Percentiles rank a stretch among this genome's conserved stretches.
Evolutionary conservation across 169 alveolate species (phyloP).

Genomic region (Plasmodium gallinaceum): DNA sequence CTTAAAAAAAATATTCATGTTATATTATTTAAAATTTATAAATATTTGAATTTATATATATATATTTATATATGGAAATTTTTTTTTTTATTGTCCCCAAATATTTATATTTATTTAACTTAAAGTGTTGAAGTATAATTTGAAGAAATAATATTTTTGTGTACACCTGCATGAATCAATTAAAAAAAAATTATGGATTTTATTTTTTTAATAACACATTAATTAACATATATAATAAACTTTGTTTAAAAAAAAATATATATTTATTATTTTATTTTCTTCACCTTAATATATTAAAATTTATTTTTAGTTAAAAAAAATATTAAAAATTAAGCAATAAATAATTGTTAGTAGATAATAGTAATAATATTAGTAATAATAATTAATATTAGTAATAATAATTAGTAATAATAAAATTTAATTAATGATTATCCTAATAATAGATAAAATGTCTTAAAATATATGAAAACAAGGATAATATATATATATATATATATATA

Average conservation of each 20-base stretch:
- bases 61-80: no score
- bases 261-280: not conserved
- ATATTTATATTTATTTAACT: not conserved
- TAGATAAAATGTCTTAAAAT: no score
- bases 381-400: no score
- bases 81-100: constrained; percentile 1
- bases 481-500: no score
- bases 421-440: no score
- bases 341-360: not conserved
- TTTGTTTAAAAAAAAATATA: not conserved
- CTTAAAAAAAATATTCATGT: constrained; percentile 15
- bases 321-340: not conserved
- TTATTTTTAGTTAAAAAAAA: not conserved
- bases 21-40: constrained; percentile 13
- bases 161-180: constrained; percentile 12
- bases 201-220: constrained; percentile 6
- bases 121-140: constrained; percentile 8
- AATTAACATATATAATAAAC: not conserved
- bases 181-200: constrained; percentile 9
- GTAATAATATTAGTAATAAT: no score
- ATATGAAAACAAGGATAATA: no score
- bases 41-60: not conserved
- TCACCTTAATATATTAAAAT: not conserved
- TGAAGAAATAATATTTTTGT: constrained; percentile 5
- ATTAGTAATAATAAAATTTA: no score